phyloP scores from a whole-genome alignment of 768 basidiomycete genomes.

The Pleurotus eryngii region DNA sequence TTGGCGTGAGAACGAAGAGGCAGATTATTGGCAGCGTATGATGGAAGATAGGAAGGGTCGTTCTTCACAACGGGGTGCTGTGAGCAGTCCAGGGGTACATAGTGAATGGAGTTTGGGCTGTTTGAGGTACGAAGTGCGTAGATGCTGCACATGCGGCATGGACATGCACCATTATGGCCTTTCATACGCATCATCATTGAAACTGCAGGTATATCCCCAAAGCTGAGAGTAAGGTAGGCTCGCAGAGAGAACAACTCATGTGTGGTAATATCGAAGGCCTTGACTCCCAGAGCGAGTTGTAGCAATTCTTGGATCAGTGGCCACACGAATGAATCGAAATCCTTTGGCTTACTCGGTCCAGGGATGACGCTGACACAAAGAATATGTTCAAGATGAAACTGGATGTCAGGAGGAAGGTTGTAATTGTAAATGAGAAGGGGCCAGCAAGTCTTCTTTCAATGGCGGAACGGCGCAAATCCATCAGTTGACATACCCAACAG shows the following conservation, averaged over 20 bases:
- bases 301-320: constrained; percentile 33
- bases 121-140: constrained; percentile 14
- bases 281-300: constrained; percentile 27
- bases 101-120: constrained; percentile 15
- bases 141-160: constrained; percentile 29
- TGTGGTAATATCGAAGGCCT: constrained; percentile 20
- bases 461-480: constrained; percentile 31
- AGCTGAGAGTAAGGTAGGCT: background rate
- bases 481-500: constrained; percentile 37
- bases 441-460: background rate
- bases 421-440: too few relatives aligned
- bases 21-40: constrained; percentile 26
- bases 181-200: constrained; percentile 5
- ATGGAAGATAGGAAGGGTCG: background rate
- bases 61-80: background rate
- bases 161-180: constrained; percentile 4
- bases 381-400: too few relatives aligned
- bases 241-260: constrained; percentile 16
- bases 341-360: constrained; percentile 16
- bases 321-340: constrained; percentile 33
- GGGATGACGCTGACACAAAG: too few relatives aligned
- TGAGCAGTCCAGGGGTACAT: constrained; percentile 23
- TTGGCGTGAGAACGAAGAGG: constrained; percentile 30
- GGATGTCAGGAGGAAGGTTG: too few relatives aligned
- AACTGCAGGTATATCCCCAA: constrained; percentile 10